These are phyloP conservation scores for Glycyrrhiza uralensis DNA, from an alignment of 306 rosid species.

Conservation along the genomic window DNA sequence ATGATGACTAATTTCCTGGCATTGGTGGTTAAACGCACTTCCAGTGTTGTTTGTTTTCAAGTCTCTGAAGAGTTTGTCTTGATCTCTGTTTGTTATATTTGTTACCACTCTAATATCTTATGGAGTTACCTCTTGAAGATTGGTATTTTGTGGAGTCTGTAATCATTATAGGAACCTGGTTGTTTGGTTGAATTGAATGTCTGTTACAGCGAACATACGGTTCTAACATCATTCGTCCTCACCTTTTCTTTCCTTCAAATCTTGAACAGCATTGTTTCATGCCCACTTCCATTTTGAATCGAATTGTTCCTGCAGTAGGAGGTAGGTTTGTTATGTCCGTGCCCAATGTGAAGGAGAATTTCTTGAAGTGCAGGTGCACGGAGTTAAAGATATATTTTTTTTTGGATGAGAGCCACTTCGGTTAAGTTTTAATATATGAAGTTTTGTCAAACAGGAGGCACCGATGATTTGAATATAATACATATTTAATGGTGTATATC, in stretches of 20 bases:
- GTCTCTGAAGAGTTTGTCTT: constrained; percentile 24
- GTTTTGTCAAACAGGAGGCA: too few relatives aligned
- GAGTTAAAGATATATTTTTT: too few relatives aligned
- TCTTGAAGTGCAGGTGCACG: neutral
- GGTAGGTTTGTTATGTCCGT: neutral
- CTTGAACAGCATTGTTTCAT: neutral
- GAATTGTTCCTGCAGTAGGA: neutral
- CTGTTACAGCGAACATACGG: constrained; percentile 16
- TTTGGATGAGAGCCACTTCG: neutral
- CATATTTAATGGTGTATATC: neutral
- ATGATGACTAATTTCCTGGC: constrained; percentile 28
- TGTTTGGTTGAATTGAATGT: constrained; percentile 39
- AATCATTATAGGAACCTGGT: constrained; percentile 41
- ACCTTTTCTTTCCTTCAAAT: neutral
- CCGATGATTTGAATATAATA: too few relatives aligned
- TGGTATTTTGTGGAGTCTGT: constrained; percentile 60
- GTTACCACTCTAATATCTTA: constrained; percentile 36
- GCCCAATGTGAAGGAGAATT: neutral
- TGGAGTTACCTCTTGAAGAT: constrained; percentile 38
- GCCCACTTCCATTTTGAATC: neutral
- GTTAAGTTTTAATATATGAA: neutral
- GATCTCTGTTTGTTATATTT: constrained; percentile 30
- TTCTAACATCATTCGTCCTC: neutral
- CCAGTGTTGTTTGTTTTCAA: constrained; percentile 38
- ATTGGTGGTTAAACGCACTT: constrained; percentile 30